phyloP scores from a whole-genome alignment of 768 basidiomycete genomes.

The Leccinum boreale region DNA sequence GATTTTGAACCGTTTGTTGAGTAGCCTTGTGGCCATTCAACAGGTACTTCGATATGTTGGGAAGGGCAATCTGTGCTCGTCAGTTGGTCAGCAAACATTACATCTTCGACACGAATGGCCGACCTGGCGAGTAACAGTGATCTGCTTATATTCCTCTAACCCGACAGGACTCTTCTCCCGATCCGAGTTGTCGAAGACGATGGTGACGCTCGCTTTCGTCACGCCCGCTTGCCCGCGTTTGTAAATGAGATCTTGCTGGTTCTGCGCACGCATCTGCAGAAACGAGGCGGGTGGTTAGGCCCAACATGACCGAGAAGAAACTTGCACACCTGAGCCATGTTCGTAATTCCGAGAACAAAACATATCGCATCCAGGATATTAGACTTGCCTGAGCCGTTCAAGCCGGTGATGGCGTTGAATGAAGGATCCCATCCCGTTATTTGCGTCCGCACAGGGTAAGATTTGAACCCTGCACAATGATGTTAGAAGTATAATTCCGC shows the following conservation, averaged over 20 bases:
- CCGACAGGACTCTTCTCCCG: conserved; percentile 79
- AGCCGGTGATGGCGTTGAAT: conserved; percentile 97
- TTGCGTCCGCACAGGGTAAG: conserved; percentile 93
- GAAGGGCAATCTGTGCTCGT: conserved; percentile 76
- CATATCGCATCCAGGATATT: conserved; percentile 99
- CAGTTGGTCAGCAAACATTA: background rate
- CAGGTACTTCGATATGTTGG: conserved; percentile 92
- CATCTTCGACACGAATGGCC: conserved; percentile 15
- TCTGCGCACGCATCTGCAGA: conserved; percentile 83
- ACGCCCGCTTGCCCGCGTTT: conserved; percentile 98
- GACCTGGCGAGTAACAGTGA: conserved; percentile 96
- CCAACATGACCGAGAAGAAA: background rate
- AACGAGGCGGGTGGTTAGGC: background rate
- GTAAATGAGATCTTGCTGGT: conserved; percentile 97
- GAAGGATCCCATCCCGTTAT: conserved; percentile 97
- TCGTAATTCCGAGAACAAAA: conserved; percentile 96
- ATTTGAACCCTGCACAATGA: conserved; percentile 78
- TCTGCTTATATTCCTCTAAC: conserved; percentile 75
- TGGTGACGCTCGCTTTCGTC: conserved; percentile 95
- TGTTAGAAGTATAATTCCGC: background rate
- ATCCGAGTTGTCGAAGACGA: conserved; percentile 98
- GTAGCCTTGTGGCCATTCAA: conserved; percentile 93
- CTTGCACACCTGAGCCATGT: conserved; percentile 77
- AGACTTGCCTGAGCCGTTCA: conserved; percentile 96
- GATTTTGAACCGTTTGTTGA: conserved; percentile 79